phyloP scores from a whole-genome alignment of 2,329 filamentous ascomycete species.

The Aureobasidium subglaciale region DNA sequence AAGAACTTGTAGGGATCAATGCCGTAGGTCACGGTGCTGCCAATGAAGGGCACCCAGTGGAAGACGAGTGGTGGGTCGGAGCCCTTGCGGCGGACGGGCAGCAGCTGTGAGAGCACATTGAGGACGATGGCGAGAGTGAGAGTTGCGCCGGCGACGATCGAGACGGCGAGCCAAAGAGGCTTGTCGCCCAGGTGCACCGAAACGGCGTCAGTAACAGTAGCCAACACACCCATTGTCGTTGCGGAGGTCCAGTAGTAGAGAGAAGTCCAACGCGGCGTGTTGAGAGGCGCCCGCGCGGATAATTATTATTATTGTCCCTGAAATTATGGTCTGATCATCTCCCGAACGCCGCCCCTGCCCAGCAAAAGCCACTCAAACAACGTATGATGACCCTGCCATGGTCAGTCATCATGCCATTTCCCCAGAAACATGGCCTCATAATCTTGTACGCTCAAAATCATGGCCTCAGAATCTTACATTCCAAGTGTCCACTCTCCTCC shows the following conservation, averaged over 20 bases:
- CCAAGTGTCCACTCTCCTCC: too few relatives aligned
- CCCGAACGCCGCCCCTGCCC: background rate
- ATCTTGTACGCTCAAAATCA: too few relatives aligned
- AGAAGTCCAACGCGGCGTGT: background rate
- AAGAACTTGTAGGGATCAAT: slow-evolving; percentile 93
- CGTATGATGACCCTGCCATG: background rate
- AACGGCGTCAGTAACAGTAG: slow-evolving; percentile 5
- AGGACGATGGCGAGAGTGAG: slow-evolving; percentile 55
- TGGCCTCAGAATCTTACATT: too few relatives aligned
- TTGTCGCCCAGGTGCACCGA: slow-evolving; percentile 8
- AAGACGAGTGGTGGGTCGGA: slow-evolving; percentile 59
- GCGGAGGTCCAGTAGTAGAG: background rate
- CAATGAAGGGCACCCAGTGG: slow-evolving; percentile 64
- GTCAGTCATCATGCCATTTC: background rate
- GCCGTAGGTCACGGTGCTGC: slow-evolving; percentile 87
- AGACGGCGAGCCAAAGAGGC: slow-evolving; percentile 14
- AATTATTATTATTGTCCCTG: slow-evolving; percentile 4
- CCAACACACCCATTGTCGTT: slow-evolving; percentile 8
- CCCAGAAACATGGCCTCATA: too few relatives aligned
- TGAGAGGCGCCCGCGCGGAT: background rate
- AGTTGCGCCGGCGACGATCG: slow-evolving; percentile 40
- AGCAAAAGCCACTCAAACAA: background rate
- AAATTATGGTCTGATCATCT: slow-evolving; percentile 11
- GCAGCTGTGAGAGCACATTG: slow-evolving; percentile 73
- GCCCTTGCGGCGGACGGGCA: slow-evolving; percentile 63